These are phyloP conservation scores for Odonthalia washingtoniensis DNA, from an alignment of 31 red algal species.

Conservation along the genomic window DNA sequence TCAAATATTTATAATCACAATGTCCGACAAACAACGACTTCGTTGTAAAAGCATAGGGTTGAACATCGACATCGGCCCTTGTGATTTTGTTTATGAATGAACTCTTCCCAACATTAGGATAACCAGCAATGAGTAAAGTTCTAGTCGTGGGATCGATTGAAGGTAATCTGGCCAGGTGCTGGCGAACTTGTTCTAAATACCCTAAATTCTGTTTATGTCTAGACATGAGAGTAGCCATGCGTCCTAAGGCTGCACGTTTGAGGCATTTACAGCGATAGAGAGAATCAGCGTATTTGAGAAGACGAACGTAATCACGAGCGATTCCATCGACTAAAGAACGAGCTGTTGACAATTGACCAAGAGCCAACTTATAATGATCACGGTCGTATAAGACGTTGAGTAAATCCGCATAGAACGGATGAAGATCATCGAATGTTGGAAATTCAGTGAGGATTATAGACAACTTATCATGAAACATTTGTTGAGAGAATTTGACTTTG, in stretches of 20 bases:
- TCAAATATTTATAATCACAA: conserved; percentile 95
- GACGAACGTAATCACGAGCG: conserved; percentile 87
- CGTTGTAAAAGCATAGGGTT: conserved; percentile 99
- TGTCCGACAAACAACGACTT: conserved; percentile 98
- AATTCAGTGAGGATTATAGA: conserved; percentile 93
- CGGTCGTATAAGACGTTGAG: conserved; percentile 98
- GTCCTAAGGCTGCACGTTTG: conserved; percentile 95
- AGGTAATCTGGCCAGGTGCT: conserved; percentile 94
- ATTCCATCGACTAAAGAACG: conserved; percentile 89
- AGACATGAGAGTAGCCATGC: conserved; percentile 94
- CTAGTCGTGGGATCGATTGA: conserved; percentile 93
- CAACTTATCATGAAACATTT: conserved; percentile 95
- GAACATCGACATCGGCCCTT: conserved; percentile 95
- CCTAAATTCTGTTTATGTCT: conserved; percentile 82
- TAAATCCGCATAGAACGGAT: conserved; percentile 98
- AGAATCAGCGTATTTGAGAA: conserved; percentile 98
- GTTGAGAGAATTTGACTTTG: conserved; percentile 98
- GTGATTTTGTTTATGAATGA: conserved; percentile 99
- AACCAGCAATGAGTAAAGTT: conserved; percentile 94
- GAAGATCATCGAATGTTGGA: conserved; percentile 92
- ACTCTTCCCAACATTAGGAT: conserved; percentile 97
- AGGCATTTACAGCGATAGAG: conserved; percentile 95
- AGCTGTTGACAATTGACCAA: conserved; percentile 89
- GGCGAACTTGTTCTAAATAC: conserved; percentile 97
- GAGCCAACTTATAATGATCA: conserved; percentile 96